Conservation (phyloP, 2,329 filamentous ascomycete species). For the Trichoderma sp. region DNA sequence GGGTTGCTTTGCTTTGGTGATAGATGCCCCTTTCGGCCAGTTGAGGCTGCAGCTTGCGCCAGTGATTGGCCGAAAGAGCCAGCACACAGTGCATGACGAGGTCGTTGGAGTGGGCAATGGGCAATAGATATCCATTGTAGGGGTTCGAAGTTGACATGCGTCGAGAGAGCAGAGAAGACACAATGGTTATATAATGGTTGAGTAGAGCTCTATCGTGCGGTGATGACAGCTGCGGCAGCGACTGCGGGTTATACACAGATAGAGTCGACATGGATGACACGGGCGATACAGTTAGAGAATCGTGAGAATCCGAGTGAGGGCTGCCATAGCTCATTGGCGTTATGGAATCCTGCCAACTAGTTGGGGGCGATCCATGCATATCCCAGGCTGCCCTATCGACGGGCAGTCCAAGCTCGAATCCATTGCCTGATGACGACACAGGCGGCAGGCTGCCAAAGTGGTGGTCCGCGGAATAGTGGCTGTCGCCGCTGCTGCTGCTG, state of each 20-base stretch:
- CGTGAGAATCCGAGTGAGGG: conserved; percentile 29
- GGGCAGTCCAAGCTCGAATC: conserved; percentile 29
- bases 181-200: conserved; percentile 40
- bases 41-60: conserved; percentile 38
- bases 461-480: conserved; percentile 20
- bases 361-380: conserved; percentile 27
- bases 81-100: conserved; percentile 39
- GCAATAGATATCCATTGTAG: conserved; percentile 38
- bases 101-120: conserved; percentile 39
- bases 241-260: conserved; percentile 35
- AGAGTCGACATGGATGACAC: conserved; percentile 28
- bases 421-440: conserved; percentile 18
- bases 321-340: conserved; percentile 33
- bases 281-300: conserved; percentile 23
- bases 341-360: conserved; percentile 31
- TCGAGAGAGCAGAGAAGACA: conserved; percentile 39
- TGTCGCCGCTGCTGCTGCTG: conserved; percentile 10
- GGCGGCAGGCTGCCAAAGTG: conserved; percentile 20
- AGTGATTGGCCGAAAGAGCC: conserved; percentile 40
- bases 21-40: conserved; percentile 36
- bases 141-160: conserved; percentile 35
- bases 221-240: conserved; percentile 36
- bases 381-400: conserved; percentile 31
- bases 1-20: conserved; percentile 38
- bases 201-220: conserved; percentile 38